phyloP scores from a whole-genome alignment of 192 early-diverging fungal genomes.

The Backusella psychrophila region DNA sequence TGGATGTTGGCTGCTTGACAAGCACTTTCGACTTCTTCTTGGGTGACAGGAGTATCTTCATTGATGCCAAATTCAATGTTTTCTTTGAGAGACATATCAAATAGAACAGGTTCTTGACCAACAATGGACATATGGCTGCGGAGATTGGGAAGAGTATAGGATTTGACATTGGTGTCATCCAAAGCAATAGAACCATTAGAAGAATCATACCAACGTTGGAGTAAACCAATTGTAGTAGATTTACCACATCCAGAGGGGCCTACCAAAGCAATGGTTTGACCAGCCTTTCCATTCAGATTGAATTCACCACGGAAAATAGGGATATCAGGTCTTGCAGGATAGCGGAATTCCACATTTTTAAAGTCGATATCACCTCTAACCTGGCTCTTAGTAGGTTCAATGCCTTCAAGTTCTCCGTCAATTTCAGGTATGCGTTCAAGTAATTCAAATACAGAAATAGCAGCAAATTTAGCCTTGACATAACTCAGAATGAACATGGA shows the following conservation, averaged over 20 bases:
- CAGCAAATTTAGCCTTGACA: constrained; percentile 78
- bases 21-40: constrained; percentile 56
- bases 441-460: constrained; percentile 66
- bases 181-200: constrained; percentile 55
- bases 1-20: constrained; percentile 62
- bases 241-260: constrained; percentile 89
- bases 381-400: constrained; percentile 18
- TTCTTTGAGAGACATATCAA: constrained; percentile 82
- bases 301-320: constrained; percentile 41
- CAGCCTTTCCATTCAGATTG: constrained; percentile 54
- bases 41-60: constrained; percentile 36
- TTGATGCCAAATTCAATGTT: constrained; percentile 81
- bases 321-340: constrained; percentile 61
- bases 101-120: constrained; percentile 90
- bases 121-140: constrained; percentile 82
- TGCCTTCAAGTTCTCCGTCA: constrained; percentile 51
- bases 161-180: constrained; percentile 56
- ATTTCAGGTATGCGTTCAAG: constrained; percentile 73
- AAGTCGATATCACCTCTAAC: constrained; percentile 39
- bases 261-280: constrained; percentile 82
- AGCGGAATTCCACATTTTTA: constrained; percentile 56
- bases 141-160: constrained; percentile 65
- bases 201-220: constrained; percentile 83
- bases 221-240: constrained; percentile 58
- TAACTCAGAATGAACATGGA: constrained; percentile 67